Evolutionary conservation across 495 filamentous ascomycete genomes (phyloP), one percentile per base, ranked within the genome.

Genomic region (Hypoxylon fragiforme): DNA sequence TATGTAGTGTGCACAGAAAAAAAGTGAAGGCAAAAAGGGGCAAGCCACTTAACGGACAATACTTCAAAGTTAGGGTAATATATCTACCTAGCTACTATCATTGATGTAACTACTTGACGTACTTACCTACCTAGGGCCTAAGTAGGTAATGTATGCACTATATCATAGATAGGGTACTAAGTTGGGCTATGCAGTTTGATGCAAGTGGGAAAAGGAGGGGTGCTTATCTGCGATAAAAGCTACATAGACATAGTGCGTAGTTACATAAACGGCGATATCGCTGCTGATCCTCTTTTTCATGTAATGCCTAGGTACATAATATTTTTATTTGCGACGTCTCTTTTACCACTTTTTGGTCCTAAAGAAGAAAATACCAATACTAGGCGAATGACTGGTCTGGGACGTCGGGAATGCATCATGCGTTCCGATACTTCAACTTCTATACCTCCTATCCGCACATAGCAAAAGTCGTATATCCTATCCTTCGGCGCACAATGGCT

Each of bases 341-440:
- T 57, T 57, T 50, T 44, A 37, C 53, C 45, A 38, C 37, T 44
- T 36, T 32, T 15, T 37, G 22, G 12, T 30, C 13, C 34, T 26
- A 20, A 28, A 34, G 3, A 9, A 12, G 28, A 32, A 16, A 19
- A 40, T 11, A 28, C 2, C 21, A 42, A 14, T 26, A 44, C 35
- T 21, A 47, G 41, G 36, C 13, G 28, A 43, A 43, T 28, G 9
- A 28, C 24, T 4, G 41, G 42, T 37, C 30, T 21, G 45, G 39
- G 50, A 45, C 44, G 15, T 36, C 32, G 28, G 60, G 54, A 51
- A 67, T 67, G 64, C 64, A 67, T 65, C 52, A 67, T 67, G 64
- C 57, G 26, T 62, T 62, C 62, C 62, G 54, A 55, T 48, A 54
- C 43, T 16, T 37, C 49, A 41, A 51, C 21, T 22, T 37, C 9